Evolutionary conservation across 768 basidiomycete genomes (phyloP).

Genomic region (Wakefieldia striispora): DNA sequence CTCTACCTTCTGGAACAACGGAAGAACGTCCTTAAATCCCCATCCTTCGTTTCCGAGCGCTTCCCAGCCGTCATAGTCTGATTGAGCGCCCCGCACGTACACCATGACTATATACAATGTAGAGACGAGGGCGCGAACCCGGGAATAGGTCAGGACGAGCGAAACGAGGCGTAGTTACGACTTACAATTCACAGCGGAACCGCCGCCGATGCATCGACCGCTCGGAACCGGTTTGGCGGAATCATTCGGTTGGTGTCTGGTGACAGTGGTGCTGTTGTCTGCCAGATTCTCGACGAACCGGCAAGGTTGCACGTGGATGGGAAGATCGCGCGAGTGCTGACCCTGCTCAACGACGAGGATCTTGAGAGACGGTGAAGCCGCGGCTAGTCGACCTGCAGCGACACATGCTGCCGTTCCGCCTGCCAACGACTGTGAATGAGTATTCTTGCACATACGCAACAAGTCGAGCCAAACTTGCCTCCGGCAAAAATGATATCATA

Average conservation of each 20-base stretch:
- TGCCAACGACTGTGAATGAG: slow-evolving; percentile 2
- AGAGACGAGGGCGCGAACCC: too few species aligned
- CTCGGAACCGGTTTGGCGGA: slow-evolving; percentile 11
- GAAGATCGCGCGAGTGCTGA: slow-evolving; percentile 18
- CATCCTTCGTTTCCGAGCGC: slow-evolving; percentile 22
- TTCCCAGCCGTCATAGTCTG: slow-evolving; percentile 30
- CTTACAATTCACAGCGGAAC: slow-evolving; percentile 22
- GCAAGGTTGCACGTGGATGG: slow-evolving; percentile 21
- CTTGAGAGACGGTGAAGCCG: slow-evolving; percentile 23
- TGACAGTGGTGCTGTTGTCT: slow-evolving; percentile 16
- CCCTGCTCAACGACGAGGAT: slow-evolving; percentile 29
- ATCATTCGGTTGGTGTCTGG: slow-evolving; percentile 7
- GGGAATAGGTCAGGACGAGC: too few species aligned
- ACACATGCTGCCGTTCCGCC: slow-evolving; percentile 33
- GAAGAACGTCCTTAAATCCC: slow-evolving; percentile 24
- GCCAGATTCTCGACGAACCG: slow-evolving; percentile 16
- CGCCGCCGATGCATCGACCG: slow-evolving; percentile 27
- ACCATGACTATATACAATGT: slow-evolving; percentile 11
- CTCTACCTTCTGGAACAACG: slow-evolving; percentile 24
- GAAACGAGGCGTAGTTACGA: not conserved
- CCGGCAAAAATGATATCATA: slow-evolving; percentile 61
- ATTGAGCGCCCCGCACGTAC: slow-evolving; percentile 22
- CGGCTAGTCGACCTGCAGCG: slow-evolving; percentile 24
- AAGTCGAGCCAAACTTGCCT: slow-evolving; percentile 31
- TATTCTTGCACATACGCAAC: too few species aligned